Evolutionary conservation across 495 filamentous ascomycete genomes (phyloP).

Genomic region (Penicillium odoratum): DNA sequence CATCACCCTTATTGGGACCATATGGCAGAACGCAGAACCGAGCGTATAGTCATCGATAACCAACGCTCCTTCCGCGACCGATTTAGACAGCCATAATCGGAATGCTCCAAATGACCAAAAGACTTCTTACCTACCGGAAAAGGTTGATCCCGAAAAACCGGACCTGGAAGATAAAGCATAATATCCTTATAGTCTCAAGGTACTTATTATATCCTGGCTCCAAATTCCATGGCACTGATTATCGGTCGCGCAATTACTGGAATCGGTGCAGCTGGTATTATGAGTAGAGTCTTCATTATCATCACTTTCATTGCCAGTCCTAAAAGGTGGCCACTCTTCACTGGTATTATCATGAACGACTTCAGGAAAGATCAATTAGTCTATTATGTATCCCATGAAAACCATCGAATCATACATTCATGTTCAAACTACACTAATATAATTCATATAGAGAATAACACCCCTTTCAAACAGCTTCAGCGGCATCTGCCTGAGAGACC

Average conservation of each 20-base stretch:
- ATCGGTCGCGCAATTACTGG: conserved; percentile 73
- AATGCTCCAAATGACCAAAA: conserved; percentile 5
- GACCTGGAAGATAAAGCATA: conserved; percentile 6
- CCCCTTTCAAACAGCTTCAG: background rate
- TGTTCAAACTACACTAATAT: background rate
- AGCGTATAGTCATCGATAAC: conserved; percentile 2
- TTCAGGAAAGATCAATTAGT: background rate
- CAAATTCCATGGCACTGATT: conserved; percentile 50
- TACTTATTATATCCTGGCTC: conserved; percentile 30
- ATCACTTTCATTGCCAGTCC: conserved; percentile 45
- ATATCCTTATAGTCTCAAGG: conserved; percentile 18
- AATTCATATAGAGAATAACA: background rate
- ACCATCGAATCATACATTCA: background rate
- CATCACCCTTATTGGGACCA: too few species aligned
- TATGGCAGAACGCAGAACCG: background rate
- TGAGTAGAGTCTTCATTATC: conserved; percentile 24
- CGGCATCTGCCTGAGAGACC: conserved; percentile 1
- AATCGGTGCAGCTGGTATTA: conserved; percentile 46
- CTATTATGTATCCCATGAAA: background rate
- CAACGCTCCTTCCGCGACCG: background rate
- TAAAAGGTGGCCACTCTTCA: conserved; percentile 47
- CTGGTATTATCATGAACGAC: conserved; percentile 37
- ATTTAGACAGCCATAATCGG: conserved; percentile 4
- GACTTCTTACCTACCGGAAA: conserved; percentile 1
- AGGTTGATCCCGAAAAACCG: conserved; percentile 3